These are phyloP conservation scores for Singerocomus inundabilis DNA, from an alignment of 1,284 basidiomycete genomes.

Conservation along the genomic window DNA sequence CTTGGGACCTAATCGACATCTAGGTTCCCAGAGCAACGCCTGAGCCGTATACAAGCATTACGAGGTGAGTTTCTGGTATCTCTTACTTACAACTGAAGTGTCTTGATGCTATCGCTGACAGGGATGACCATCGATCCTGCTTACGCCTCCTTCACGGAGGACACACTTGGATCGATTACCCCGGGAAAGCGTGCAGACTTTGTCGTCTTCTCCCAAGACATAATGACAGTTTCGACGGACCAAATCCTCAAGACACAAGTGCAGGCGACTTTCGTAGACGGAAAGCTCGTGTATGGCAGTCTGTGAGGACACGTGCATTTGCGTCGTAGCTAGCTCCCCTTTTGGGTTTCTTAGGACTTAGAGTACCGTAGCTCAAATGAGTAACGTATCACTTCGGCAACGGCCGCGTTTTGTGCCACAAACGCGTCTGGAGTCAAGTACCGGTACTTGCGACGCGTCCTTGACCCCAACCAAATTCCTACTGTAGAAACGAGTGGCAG, in stretches of 20 bases:
- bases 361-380: too few species aligned
- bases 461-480: not conserved
- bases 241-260: conserved; percentile 73
- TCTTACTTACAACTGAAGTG: not conserved
- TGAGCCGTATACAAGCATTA: conserved; percentile 72
- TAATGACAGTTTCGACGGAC: conserved; percentile 63
- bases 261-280: conserved; percentile 78
- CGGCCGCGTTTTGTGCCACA: conserved; percentile 21
- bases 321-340: too few species aligned
- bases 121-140: conserved; percentile 80
- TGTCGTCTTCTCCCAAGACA: conserved; percentile 77
- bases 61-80: conserved; percentile 49
- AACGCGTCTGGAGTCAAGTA: conserved; percentile 16
- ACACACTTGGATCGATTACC: conserved; percentile 67
- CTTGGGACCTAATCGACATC: not conserved
- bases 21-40: conserved; percentile 79
- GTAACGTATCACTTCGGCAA: conserved; percentile 13
- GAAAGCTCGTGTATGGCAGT: conserved; percentile 62
- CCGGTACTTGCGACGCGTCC: conserved; percentile 2
- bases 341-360: too few species aligned
- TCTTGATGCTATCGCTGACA: conserved; percentile 21
- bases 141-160: conserved; percentile 83
- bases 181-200: conserved; percentile 84
- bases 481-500: not conserved
- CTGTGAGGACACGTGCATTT: conserved; percentile 9